Evolutionary conservation across 23 red algal species (phyloP), one percentile per base, ranked within the genome.

Genomic region (Agarophyton chilense): DNA sequence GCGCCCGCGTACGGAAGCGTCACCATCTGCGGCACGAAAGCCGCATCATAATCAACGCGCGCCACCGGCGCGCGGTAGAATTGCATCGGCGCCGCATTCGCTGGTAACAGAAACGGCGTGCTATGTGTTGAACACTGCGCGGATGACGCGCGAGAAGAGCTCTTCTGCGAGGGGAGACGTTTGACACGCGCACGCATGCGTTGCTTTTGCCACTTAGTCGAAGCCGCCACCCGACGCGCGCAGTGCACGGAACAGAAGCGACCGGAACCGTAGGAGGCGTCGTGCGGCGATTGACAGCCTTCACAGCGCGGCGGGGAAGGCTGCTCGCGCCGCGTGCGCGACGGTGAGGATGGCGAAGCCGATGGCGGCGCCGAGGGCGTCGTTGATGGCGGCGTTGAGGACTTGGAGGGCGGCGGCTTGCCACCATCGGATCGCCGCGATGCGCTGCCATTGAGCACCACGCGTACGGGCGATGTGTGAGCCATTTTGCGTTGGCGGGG

Each of bases 171-270:
- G 3, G 40, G 68, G 8, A 49, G 21, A 28, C 40, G 38, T 18
- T 74, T 74, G 4, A 74, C 40, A 26, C 68, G 68, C 21, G 68
- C 68, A 39, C 68, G 68, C 38, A 74, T 39, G 43, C 87, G 89
- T 61, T 92, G 67, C n/a, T 82, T 80, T 29, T 82, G 50, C 89
- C 89, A 92, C 62, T 92, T 92, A 19, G 43, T 60, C 12, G 58
- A 51, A 10, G 89, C 89, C 0, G 89, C 89, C 32, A 61, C 46
- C 5, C 61, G 55, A 32, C 89, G 75, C 31, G 89, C 67, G 52
- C 89, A 92, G 44, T 82, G 89, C 12, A 92, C 77, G 10, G 73
- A 81, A 46, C 89, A 92, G 72, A 92, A 92, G 51, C 89, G 89
- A 70, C 89, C 89, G 43, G 76, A 82, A 62, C 70, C 89, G 16